A percentile compares a stretch with the other conserved stretches of the same genome.
Evolutionary conservation across 495 filamentous ascomycete species (phyloP).

Genomic region (Filosporella fistucella): DNA sequence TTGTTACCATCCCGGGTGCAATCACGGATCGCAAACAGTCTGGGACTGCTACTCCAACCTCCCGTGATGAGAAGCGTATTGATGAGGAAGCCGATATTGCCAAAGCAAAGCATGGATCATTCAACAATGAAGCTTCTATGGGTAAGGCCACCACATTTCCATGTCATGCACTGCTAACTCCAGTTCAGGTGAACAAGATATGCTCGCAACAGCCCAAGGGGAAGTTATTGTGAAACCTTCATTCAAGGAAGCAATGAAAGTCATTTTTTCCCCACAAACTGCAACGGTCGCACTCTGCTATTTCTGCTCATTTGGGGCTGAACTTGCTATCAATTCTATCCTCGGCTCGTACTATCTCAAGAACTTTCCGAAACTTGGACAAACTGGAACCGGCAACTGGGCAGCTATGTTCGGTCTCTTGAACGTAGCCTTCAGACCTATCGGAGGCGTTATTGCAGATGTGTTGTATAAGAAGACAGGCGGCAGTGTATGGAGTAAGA

Average conservation of each 20-base stretch:
- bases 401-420: conserved; percentile 90
- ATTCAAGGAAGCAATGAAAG: conserved; percentile 49
- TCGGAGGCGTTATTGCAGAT: conserved; percentile 71
- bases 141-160: too few species aligned
- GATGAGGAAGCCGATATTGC: conserved; percentile 25
- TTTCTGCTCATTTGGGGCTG: conserved; percentile 80
- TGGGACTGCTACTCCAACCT: conserved; percentile 25
- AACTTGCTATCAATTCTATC: conserved; percentile 82
- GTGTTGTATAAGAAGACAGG: conserved; percentile 56
- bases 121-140: conserved; percentile 46
- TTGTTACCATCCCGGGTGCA: conserved; percentile 32
- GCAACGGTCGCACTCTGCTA: conserved; percentile 67
- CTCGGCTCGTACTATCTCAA: conserved; percentile 74
- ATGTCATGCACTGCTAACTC: too few species aligned
- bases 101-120: conserved; percentile 27
- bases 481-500: conserved; percentile 68
- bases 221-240: conserved; percentile 66
- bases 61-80: conserved; percentile 35
- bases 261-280: conserved; percentile 63
- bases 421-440: conserved; percentile 70
- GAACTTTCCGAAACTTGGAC: conserved; percentile 70
- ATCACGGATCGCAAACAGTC: conserved; percentile 33
- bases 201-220: conserved; percentile 51
- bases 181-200: conserved; percentile 53
- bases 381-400: conserved; percentile 70